Evolutionary conservation across 1,139 yeast species (phyloP).

Genomic region (Kurtzmaniella natalensis): DNA sequence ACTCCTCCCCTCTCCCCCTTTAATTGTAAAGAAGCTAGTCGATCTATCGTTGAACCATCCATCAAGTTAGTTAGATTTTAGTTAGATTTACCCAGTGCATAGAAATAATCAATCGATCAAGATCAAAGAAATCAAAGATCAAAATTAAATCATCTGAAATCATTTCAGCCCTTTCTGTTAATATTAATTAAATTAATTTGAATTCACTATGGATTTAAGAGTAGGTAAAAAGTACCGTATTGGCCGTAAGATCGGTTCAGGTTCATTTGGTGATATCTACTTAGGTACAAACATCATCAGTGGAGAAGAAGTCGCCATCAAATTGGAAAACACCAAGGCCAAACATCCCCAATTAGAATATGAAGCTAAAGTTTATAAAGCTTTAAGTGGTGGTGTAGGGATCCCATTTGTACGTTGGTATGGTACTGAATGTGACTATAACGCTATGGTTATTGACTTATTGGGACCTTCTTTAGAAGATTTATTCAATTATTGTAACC

Average conservation of each 20-base stretch:
- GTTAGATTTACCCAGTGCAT: too few relatives aligned
- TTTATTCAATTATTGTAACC: constrained; percentile 89
- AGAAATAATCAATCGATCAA: too few relatives aligned
- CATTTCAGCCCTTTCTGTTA: too few relatives aligned
- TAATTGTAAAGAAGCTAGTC: too few relatives aligned
- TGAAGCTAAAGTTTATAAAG: constrained; percentile 92
- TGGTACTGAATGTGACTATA: constrained; percentile 94
- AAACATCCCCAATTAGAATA: constrained; percentile 96
- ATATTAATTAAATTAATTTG: constrained; percentile 3
- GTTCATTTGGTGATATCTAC: constrained; percentile 96
- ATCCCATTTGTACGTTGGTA: constrained; percentile 97
- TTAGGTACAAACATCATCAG: constrained; percentile 89
- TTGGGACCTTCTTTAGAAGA: constrained; percentile 96
- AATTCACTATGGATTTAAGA: constrained; percentile 77
- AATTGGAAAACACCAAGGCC: constrained; percentile 83
- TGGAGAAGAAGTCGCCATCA: constrained; percentile 97
- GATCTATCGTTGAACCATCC: too few relatives aligned
- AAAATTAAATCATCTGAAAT: constrained; percentile 1
- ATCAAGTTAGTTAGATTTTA: too few relatives aligned
- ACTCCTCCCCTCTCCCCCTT: too few relatives aligned
- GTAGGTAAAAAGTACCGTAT: constrained; percentile 94
- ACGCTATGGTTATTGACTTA: constrained; percentile 94
- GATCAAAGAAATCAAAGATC: neutral
- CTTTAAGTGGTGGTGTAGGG: constrained; percentile 94
- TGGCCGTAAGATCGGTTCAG: constrained; percentile 95